A percentile compares a stretch with the other conserved stretches of the same genome.
Evolutionary conservation across 352 stramenopile genomes (phyloP).

Genomic region (Globisporangium lucens): DNA sequence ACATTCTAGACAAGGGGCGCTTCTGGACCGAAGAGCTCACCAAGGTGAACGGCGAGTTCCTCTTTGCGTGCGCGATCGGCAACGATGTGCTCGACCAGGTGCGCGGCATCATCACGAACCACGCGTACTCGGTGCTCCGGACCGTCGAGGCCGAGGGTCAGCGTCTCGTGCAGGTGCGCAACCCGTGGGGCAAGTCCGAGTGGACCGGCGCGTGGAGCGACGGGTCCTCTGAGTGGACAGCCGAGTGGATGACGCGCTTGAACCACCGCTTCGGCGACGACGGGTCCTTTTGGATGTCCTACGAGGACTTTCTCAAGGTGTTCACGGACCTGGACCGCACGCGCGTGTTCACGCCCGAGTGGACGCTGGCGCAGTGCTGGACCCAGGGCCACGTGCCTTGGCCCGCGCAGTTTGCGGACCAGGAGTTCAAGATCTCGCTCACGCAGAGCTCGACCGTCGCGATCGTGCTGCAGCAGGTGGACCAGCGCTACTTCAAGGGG

Average conservation of each 20-base stretch:
- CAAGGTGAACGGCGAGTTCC: conserved; percentile 37
- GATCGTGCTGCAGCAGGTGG: conserved; percentile 38
- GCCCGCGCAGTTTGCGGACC: conserved; percentile 25
- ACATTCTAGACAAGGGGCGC: conserved; percentile 35
- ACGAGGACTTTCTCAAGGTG: conserved; percentile 35
- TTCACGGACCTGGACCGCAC: conserved; percentile 37
- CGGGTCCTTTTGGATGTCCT: conserved; percentile 65
- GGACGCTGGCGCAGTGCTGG: conserved; percentile 36
- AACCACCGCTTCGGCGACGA: conserved; percentile 47
- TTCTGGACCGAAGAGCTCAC: conserved; percentile 37
- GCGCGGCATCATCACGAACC: conserved; percentile 39
- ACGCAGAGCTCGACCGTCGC: conserved; percentile 21
- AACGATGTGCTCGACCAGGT: conserved; percentile 14
- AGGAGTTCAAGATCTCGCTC: conserved; percentile 33
- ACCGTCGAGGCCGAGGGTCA: conserved; percentile 37
- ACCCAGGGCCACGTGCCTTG: conserved; percentile 28
- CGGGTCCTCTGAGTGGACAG: conserved; percentile 47
- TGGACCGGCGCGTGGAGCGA: conserved; percentile 50
- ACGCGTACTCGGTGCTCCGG: conserved; percentile 58
- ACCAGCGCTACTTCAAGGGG: conserved; percentile 36
- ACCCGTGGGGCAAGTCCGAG: conserved; percentile 57
- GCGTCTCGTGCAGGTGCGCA: conserved; percentile 34
- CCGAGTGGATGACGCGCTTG: conserved; percentile 38
- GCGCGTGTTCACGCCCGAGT: conserved; percentile 35
- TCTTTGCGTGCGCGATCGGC: conserved; percentile 33